A percentile compares a stretch with the other conserved stretches of the same genome.
phyloP scores from a whole-genome alignment of 371 early-diverging fungal species.

The Catenaria anguillulae region DNA sequence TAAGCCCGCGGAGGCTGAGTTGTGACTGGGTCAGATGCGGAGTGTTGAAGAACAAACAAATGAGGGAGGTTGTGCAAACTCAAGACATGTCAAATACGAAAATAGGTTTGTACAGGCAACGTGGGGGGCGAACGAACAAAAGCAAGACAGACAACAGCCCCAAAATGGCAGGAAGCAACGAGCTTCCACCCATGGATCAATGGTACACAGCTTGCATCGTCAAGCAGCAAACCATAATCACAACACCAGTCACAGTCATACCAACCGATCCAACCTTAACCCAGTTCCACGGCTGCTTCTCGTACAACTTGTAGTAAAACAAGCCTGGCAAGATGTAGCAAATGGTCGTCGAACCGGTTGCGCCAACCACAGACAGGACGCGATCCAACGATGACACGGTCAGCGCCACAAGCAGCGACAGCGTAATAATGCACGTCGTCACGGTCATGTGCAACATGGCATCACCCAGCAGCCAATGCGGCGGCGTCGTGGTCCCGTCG shows the following conservation, averaged over 20 bases:
- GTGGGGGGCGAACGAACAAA: no score
- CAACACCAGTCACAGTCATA: neutral
- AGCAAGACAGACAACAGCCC: no score
- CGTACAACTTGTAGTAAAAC: constrained; percentile 78
- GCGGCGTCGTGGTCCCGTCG: neutral
- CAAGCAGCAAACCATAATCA: neutral
- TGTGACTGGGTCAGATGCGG: no score
- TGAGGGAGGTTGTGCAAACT: no score
- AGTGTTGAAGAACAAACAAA: no score
- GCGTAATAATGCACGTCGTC: neutral
- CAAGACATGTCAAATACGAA: no score
- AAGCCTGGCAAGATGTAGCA: constrained; percentile 95
- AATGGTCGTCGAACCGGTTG: constrained; percentile 95
- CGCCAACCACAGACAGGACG: constrained; percentile 88
- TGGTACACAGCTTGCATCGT: neutral
- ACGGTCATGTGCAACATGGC: neutral
- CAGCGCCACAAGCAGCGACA: neutral
- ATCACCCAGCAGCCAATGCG: neutral
- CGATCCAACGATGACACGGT: constrained; percentile 5
- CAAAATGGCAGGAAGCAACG: no score
- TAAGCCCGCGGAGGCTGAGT: no score
- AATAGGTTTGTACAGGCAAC: no score
- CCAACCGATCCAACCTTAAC: constrained; percentile 13
- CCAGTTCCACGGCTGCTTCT: constrained; percentile 35
- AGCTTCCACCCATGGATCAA: no score